Percentiles rank a stretch among this genome's conserved stretches.
phyloP scores from a whole-genome alignment of 176 grass and related monocot genomes.

The sorghum (Sorghum bicolor) region DNA sequence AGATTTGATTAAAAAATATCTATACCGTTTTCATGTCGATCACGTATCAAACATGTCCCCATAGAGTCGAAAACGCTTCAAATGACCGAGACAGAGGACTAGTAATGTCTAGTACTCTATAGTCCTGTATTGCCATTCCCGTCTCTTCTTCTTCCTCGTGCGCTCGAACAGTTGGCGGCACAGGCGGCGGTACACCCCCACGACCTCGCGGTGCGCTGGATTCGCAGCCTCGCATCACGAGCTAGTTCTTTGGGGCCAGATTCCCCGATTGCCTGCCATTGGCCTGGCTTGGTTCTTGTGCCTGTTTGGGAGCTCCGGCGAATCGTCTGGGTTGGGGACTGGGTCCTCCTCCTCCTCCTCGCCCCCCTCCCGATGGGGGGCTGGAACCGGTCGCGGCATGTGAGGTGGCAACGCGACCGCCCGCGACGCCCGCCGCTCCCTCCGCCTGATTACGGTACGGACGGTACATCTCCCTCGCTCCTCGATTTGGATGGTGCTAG shows the following conservation, averaged over 20 bases:
- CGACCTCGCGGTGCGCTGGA: neutral
- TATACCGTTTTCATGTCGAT: too few species aligned
- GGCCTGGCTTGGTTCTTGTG: neutral
- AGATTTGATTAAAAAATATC: too few species aligned
- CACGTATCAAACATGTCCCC: too few species aligned
- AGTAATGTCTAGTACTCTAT: too few species aligned
- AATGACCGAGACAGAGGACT: too few species aligned
- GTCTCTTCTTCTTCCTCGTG: neutral
- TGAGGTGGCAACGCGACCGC: neutral
- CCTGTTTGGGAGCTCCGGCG: neutral
- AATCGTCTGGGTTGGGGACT: neutral
- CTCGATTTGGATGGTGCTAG: neutral
- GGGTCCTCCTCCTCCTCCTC: neutral
- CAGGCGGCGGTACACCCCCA: neutral
- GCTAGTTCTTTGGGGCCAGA: neutral
- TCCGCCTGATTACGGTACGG: conserved; percentile 11
- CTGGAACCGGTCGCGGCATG: neutral
- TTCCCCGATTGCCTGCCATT: neutral
- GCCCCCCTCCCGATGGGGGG: neutral
- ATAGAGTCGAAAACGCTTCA: too few species aligned
- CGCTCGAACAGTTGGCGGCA: neutral
- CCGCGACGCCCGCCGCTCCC: neutral
- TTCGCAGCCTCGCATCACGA: neutral
- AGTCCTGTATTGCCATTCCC: neutral
- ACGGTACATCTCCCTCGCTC: neutral